phyloP scores from a whole-genome alignment of 106 monocot genomes.

The Phalaenopsis equestris region DNA sequence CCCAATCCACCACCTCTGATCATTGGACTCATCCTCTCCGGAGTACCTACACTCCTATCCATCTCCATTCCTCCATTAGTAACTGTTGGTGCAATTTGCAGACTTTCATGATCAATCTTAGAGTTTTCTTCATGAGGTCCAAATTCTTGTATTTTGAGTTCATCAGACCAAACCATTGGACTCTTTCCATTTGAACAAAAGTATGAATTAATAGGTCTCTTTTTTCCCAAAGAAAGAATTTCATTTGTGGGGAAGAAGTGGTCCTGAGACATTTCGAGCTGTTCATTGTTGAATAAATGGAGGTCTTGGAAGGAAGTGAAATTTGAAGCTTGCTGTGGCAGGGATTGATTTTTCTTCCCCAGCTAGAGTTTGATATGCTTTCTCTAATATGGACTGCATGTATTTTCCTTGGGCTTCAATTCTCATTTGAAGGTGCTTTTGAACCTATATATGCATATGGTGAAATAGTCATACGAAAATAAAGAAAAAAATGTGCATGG shows the following conservation, averaged over 20 bases:
- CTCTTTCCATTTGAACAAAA: conserved; percentile 27
- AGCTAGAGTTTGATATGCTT: conserved; percentile 54
- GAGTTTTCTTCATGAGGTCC: conserved; percentile 13
- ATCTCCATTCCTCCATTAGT: conserved; percentile 11
- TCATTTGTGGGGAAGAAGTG: conserved; percentile 19
- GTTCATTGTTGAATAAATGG: conserved; percentile 37
- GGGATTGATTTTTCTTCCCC: conserved; percentile 29
- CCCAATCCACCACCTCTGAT: conserved; percentile 15
- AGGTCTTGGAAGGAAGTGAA: conserved; percentile 86
- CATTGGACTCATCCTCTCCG: conserved; percentile 42
- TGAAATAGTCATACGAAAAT: neutral
- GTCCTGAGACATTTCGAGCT: conserved; percentile 29
- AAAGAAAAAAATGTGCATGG: too few species aligned
- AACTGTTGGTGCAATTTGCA: conserved; percentile 7
- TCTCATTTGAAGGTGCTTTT: conserved; percentile 76
- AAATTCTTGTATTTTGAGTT: conserved; percentile 21
- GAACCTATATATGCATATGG: conserved; percentile 34
- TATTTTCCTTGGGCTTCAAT: conserved; percentile 87
- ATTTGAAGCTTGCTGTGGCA: conserved; percentile 28
- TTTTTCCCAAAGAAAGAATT: conserved; percentile 29
- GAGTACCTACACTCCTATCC: conserved; percentile 20
- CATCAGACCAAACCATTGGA: conserved; percentile 56
- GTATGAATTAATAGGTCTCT: conserved; percentile 22
- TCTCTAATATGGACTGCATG: conserved; percentile 80
- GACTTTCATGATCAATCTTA: conserved; percentile 13